A percentile compares a stretch with the other conserved stretches of the same genome.
Evolutionary conservation across 352 stramenopile genomes (phyloP).

Genomic region (Blastocystis sp.): DNA sequence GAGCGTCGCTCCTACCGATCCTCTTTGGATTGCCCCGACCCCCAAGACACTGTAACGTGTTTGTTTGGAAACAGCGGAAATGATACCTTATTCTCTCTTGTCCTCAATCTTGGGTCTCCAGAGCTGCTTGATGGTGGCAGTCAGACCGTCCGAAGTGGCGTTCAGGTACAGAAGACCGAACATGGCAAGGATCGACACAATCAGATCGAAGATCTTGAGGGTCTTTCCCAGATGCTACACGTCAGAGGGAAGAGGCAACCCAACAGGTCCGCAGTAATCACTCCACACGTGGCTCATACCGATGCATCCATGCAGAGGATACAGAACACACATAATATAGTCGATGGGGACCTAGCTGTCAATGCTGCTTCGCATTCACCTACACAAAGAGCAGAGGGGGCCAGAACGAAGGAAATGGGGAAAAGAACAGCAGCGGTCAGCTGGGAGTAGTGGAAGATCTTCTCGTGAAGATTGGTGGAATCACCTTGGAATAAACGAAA

Average conservation of each 20-base stretch:
- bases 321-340: conserved; percentile 49
- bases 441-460: conserved; percentile 56
- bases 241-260: not conserved
- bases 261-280: conserved; percentile 48
- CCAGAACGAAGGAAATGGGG: conserved; percentile 43
- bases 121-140: conserved; percentile 47
- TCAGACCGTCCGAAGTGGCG: conserved; percentile 53
- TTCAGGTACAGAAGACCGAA: conserved; percentile 54
- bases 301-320: conserved; percentile 56
- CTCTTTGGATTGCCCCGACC: not conserved
- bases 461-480: conserved; percentile 57
- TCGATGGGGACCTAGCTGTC: conserved; percentile 38
- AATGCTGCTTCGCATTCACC: not conserved
- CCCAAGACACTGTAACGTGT: not conserved
- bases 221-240: conserved; percentile 17
- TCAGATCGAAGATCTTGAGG: conserved; percentile 7
- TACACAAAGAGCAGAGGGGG: conserved; percentile 30
- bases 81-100: conserved; percentile 32
- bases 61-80: conserved; percentile 7
- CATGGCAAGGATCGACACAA: conserved; percentile 40
- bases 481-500: conserved; percentile 5
- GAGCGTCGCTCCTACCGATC: not conserved
- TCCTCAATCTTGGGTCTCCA: conserved; percentile 52
- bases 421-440: conserved; percentile 42
- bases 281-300: conserved; percentile 55